Evolutionary conservation across 495 filamentous ascomycete species (phyloP).

Genomic region (Xylaria nigripes): DNA sequence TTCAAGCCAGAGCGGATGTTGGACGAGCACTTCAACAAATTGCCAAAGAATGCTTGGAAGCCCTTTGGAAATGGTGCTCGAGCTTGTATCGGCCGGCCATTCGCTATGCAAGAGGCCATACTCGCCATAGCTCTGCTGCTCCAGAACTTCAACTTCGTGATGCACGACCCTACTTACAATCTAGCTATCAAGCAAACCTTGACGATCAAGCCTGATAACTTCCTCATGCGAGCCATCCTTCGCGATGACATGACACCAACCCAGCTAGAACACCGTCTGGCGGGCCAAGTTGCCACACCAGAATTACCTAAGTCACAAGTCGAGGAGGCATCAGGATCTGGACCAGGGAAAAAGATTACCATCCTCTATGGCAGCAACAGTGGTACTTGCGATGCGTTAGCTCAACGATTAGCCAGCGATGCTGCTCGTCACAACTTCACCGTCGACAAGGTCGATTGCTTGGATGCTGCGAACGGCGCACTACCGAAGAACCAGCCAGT

Average conservation of each 20-base stretch:
- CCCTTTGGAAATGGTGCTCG: slow-evolving; percentile 50
- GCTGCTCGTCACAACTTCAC: slow-evolving; percentile 50
- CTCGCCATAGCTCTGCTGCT: slow-evolving; percentile 48
- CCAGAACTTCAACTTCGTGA: slow-evolving; percentile 54
- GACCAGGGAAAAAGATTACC: slow-evolving; percentile 37
- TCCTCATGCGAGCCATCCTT: slow-evolving; percentile 58
- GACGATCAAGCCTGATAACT: slow-evolving; percentile 68
- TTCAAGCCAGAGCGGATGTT: slow-evolving; percentile 60
- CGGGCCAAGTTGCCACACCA: slow-evolving; percentile 5
- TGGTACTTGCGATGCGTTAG: slow-evolving; percentile 67
- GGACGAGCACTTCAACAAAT: slow-evolving; percentile 50
- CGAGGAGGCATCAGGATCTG: slow-evolving; percentile 1
- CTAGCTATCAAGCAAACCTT: slow-evolving; percentile 63
- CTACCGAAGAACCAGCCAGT: slow-evolving; percentile 56
- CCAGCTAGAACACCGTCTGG: slow-evolving; percentile 46
- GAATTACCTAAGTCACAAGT: neutral
- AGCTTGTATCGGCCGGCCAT: slow-evolving; percentile 47
- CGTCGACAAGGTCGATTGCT: slow-evolving; percentile 43
- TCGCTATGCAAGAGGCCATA: slow-evolving; percentile 57
- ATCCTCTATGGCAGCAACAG: slow-evolving; percentile 70
- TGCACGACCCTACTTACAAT: slow-evolving; percentile 52
- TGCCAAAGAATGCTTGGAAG: slow-evolving; percentile 51
- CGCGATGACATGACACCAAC: slow-evolving; percentile 52
- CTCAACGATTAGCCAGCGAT: slow-evolving; percentile 52
- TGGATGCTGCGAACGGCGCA: slow-evolving; percentile 55